Evolutionary conservation across 2,329 filamentous ascomycete genomes (phyloP), one percentile per base, ranked within the genome.

Genomic region (Pseudocercospora pini-densiflorae): DNA sequence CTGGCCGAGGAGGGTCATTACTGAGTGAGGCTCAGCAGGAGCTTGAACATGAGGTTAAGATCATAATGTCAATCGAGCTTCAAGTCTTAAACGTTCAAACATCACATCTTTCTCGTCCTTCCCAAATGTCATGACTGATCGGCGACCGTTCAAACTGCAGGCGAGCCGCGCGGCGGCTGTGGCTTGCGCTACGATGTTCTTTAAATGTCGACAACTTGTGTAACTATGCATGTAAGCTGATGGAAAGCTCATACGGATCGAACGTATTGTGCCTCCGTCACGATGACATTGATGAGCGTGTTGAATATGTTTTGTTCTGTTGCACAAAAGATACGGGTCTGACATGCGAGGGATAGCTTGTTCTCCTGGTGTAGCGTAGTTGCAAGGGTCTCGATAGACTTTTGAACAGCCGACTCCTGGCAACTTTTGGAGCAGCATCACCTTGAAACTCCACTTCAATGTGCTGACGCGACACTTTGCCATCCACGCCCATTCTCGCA

Each of bases 341-440:
- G 21, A 24, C 51, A 54, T 40, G 36, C 36, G 36, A 40, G 36
- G 36, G 36, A 27, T 54, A 27, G 24, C 21, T 29, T 29, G 47
- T 21, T 51, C 47, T 51, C 47, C 47, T 33, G 31, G 31, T 33
- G 31, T 12, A 33, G 33, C 10, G 16, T 19, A 40, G 36, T 19
- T 29, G 51, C 51, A 27, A 54, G 51, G 51, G 51, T 55, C 27
- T 27, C 27, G 16, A 27, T 54, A 54, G 51, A 55, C 23, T 55
- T 55, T 55, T 55, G 51, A 55, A 43, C 27, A 29, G 51, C 51
- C 51, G 51, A 55, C 51, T 33, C 51, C 51, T 55, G 27, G 51
- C 24, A 55, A n/a, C 23, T 55, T 55, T 27, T 31, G 27, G 24
- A 55, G 51, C 21, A 33, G 24, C 47, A 51, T 51, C 47, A 55